Percentiles rank a stretch among this genome's conserved stretches.
phyloP scores from a whole-genome alignment of 2,329 filamentous ascomycete genomes.

The Neonectria faginata region DNA sequence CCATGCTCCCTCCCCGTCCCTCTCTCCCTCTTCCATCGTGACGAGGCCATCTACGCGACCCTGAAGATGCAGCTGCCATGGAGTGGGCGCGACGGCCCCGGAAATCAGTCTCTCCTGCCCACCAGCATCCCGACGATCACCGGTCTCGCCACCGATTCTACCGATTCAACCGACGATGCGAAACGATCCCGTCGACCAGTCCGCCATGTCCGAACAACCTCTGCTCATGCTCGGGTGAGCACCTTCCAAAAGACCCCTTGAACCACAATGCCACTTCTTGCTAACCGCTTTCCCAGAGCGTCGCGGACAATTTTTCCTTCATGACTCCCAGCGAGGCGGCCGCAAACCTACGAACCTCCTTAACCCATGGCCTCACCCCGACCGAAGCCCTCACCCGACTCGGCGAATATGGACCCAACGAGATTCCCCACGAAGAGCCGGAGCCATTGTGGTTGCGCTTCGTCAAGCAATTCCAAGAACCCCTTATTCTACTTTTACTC shows the following conservation, averaged over 20 bases:
- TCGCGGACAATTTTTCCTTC: constrained; percentile 71
- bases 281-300: constrained; percentile 53
- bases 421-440: constrained; percentile 92
- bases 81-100: constrained; percentile 49
- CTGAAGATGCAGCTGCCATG: constrained; percentile 55
- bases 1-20: constrained; percentile 39
- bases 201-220: constrained; percentile 62
- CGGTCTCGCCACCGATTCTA: constrained; percentile 42
- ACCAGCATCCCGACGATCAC: constrained; percentile 51
- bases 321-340: constrained; percentile 85
- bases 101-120: constrained; percentile 50
- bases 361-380: constrained; percentile 82
- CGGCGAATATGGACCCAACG: constrained; percentile 87
- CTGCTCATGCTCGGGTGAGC: constrained; percentile 67
- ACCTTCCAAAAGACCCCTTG: neutral
- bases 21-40: constrained; percentile 33
- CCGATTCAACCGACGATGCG: constrained; percentile 39
- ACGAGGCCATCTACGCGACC: constrained; percentile 34
- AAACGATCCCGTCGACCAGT: constrained; percentile 46
- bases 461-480: constrained; percentile 95
- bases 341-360: constrained; percentile 81
- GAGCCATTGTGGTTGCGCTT: constrained; percentile 97
- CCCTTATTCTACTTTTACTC: constrained; percentile 90
- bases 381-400: constrained; percentile 84
- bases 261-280: constrained; percentile 1